These are phyloP conservation scores for Citrus reticulata DNA, from an alignment of 345 rosid species.

Conservation along the genomic window DNA sequence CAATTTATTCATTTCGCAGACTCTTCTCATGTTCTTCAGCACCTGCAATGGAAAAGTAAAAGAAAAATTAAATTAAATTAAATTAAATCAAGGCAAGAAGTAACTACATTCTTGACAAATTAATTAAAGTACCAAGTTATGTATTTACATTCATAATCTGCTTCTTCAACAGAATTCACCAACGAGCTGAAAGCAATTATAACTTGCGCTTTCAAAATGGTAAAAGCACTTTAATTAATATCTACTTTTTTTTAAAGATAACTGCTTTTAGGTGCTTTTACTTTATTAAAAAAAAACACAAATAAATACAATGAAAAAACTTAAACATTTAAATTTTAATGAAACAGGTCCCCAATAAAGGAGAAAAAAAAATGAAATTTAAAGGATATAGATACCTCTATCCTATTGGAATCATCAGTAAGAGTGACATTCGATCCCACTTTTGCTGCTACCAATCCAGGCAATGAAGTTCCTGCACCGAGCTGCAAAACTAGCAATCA, in stretches of 20 bases:
- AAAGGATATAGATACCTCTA: conserved; percentile 41
- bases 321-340: not conserved
- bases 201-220: not conserved
- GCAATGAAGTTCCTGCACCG: conserved; percentile 81
- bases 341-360: not conserved
- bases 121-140: not conserved
- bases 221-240: not conserved
- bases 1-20: conserved; percentile 29
- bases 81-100: not conserved
- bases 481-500: conserved; percentile 38
- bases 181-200: not conserved
- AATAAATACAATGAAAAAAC: not conserved
- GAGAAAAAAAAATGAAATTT: not conserved
- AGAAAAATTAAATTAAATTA: not conserved
- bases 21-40: conserved; percentile 70
- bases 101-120: not conserved
- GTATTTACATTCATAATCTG: not conserved
- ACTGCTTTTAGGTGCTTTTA: not conserved
- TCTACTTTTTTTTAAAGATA: not conserved
- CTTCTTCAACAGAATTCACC: not conserved
- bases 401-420: conserved; percentile 56
- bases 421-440: conserved; percentile 71
- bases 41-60: conserved; percentile 44
- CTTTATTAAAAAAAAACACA: not conserved
- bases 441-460: conserved; percentile 79